These are phyloP conservation scores for Cryphonectria japonica DNA, from an alignment of 2,329 filamentous ascomycete species.

Conservation along the genomic window DNA sequence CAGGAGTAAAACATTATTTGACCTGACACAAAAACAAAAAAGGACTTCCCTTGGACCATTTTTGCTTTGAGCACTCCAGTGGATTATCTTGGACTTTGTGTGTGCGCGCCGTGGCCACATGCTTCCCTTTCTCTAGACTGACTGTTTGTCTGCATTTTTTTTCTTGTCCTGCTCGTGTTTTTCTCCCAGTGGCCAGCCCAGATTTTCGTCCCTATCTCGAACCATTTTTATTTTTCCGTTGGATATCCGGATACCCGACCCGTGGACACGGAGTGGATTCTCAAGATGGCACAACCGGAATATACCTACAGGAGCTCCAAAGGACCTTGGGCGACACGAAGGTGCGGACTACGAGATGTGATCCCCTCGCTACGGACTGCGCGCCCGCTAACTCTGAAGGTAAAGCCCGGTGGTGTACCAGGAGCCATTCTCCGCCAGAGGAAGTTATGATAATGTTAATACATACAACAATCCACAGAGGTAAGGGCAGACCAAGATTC, in stretches of 20 bases:
- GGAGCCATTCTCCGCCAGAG: constrained; percentile 39
- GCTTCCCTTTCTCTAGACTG: constrained; percentile 21
- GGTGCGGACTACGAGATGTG: constrained; percentile 47
- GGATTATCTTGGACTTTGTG: constrained; percentile 11
- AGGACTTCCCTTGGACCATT: constrained; percentile 22
- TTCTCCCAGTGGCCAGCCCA: constrained; percentile 26
- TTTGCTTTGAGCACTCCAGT: constrained; percentile 17
- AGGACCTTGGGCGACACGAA: constrained; percentile 36
- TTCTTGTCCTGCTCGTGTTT: constrained; percentile 12
- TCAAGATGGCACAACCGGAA: constrained; percentile 51
- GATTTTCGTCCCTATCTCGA: constrained; percentile 33
- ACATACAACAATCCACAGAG: constrained; percentile 43
- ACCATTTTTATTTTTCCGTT: constrained; percentile 34
- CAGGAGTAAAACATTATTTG: constrained; percentile 26
- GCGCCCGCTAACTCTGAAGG: constrained; percentile 25
- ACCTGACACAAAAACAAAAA: constrained; percentile 12
- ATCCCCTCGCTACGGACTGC: constrained; percentile 21
- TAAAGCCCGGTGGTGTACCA: constrained; percentile 40
- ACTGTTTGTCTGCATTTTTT: constrained; percentile 19
- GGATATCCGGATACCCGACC: constrained; percentile 29
- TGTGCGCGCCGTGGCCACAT: constrained; percentile 18
- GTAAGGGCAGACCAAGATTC: constrained; percentile 39
- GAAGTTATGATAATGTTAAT: constrained; percentile 41
- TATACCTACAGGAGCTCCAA: constrained; percentile 51
- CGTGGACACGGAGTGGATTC: constrained; percentile 31